Conservation (phyloP, 305 asterid species). For the Rubia peregrina region DNA sequence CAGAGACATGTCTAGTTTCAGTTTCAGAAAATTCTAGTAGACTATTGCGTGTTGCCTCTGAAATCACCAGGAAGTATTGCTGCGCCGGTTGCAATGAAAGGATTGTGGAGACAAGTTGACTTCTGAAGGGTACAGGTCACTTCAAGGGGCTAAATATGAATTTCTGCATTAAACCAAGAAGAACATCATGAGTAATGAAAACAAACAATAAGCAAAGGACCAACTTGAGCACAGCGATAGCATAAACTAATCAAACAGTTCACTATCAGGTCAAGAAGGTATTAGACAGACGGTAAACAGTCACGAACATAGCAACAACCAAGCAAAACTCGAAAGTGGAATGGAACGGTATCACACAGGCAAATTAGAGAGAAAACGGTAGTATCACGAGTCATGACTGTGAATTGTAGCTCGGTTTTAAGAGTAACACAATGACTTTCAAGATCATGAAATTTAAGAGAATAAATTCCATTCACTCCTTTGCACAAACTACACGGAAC, state of each 20-base stretch:
- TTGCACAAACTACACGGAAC: not conserved
- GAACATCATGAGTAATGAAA: not conserved
- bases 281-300: not conserved
- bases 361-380: not conserved
- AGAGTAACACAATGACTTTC: not conserved
- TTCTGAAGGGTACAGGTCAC: not conserved
- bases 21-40: conserved; percentile 5
- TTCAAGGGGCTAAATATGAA: not conserved
- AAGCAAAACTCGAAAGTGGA: not conserved
- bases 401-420: not conserved
- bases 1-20: conserved; percentile 52
- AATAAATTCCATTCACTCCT: not conserved
- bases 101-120: not conserved
- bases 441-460: not conserved
- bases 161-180: conserved; percentile 15
- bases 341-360: not conserved
- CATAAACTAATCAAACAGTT: not conserved
- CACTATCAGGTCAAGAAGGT: not conserved
- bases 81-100: not conserved
- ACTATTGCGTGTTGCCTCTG: not conserved
- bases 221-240: not conserved
- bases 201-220: not conserved
- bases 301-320: not conserved
- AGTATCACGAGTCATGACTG: too few relatives aligned
- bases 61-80: conserved; percentile 5